Percentiles rank a stretch among this genome's conserved stretches.
Conservation (phyloP, 495 filamentous ascomycete species). For the Chaetomium cochliodes region DNA sequence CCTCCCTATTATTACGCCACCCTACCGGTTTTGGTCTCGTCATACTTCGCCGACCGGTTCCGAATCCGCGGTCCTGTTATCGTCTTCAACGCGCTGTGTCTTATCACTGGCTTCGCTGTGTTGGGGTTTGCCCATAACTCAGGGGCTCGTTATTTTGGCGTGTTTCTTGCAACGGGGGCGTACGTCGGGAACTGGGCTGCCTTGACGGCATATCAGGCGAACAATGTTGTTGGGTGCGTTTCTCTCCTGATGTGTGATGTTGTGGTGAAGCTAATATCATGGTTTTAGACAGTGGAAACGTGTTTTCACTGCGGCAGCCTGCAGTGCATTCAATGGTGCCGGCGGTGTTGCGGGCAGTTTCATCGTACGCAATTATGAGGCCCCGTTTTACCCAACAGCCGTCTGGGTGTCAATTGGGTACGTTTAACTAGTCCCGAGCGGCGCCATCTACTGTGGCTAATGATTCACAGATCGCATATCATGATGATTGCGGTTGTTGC, state of each 20-base stretch:
- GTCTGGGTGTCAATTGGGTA: conserved; percentile 71
- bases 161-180: conserved; percentile 72
- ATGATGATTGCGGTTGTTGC: conserved; percentile 63
- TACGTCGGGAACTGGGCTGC: conserved; percentile 82
- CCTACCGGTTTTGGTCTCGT: conserved; percentile 68
- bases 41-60: conserved; percentile 64
- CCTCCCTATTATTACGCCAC: conserved; percentile 77
- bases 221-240: conserved; percentile 58
- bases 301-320: conserved; percentile 65
- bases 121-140: conserved; percentile 68
- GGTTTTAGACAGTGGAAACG: conserved; percentile 67
- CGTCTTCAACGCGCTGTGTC: conserved; percentile 66
- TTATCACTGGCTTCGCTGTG: conserved; percentile 73
- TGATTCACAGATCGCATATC: conserved; percentile 50
- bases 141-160: conserved; percentile 69
- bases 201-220: conserved; percentile 68
- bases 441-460: not conserved
- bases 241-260: not conserved
- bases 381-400: conserved; percentile 66
- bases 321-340: conserved; percentile 69
- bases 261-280: conserved; percentile 25
- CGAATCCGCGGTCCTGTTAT: conserved; percentile 67
- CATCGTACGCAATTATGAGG: conserved; percentile 66
- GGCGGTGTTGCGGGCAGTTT: conserved; percentile 76
- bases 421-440: not conserved